phyloP scores from a whole-genome alignment of 2,329 filamentous ascomycete species.

The Zymoseptoria crescenta region DNA sequence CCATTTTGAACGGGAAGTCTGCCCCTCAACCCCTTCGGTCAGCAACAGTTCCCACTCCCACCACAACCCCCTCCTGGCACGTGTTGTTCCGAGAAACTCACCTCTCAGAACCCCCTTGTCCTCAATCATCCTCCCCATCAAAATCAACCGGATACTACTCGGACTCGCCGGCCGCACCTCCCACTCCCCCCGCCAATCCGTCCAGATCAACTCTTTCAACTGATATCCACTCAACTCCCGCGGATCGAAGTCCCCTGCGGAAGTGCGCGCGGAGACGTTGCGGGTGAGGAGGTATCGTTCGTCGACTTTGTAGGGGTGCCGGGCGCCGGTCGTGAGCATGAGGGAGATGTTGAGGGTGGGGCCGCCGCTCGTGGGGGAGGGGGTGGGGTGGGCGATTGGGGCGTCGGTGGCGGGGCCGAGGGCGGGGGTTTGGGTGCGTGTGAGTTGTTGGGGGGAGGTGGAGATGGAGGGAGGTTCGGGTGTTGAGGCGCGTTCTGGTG shows the following conservation, averaged over 20 bases:
- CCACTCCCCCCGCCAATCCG: slow-evolving; percentile 86
- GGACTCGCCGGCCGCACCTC: slow-evolving; percentile 78
- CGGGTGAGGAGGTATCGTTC: too few species aligned
- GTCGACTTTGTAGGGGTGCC: slow-evolving; percentile 86
- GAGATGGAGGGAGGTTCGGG: background rate
- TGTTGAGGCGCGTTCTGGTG: background rate
- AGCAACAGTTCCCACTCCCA: background rate
- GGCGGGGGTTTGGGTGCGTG: slow-evolving; percentile 37
- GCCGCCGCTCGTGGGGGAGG: slow-evolving; percentile 32
- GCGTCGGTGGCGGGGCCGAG: slow-evolving; percentile 42
- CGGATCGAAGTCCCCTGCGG: slow-evolving; percentile 59
- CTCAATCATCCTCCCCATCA: slow-evolving; percentile 82
- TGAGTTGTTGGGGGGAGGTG: slow-evolving; percentile 12
- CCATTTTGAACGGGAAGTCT: slow-evolving; percentile 74
- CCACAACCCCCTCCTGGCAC: too few species aligned
- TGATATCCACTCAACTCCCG: slow-evolving; percentile 90
- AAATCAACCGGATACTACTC: slow-evolving; percentile 82
- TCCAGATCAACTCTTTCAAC: slow-evolving; percentile 84
- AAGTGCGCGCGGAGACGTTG: too few species aligned
- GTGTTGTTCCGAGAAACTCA: too few species aligned
- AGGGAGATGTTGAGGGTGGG: slow-evolving; percentile 65
- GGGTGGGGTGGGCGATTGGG: slow-evolving; percentile 28
- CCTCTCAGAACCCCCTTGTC: slow-evolving; percentile 80
- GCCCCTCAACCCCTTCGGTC: background rate
- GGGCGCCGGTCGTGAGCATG: slow-evolving; percentile 64